Evolutionary conservation across 1,284 basidiomycete genomes (phyloP), one percentile per base, ranked within the genome.

Genomic region (Tylopilus sp.): DNA sequence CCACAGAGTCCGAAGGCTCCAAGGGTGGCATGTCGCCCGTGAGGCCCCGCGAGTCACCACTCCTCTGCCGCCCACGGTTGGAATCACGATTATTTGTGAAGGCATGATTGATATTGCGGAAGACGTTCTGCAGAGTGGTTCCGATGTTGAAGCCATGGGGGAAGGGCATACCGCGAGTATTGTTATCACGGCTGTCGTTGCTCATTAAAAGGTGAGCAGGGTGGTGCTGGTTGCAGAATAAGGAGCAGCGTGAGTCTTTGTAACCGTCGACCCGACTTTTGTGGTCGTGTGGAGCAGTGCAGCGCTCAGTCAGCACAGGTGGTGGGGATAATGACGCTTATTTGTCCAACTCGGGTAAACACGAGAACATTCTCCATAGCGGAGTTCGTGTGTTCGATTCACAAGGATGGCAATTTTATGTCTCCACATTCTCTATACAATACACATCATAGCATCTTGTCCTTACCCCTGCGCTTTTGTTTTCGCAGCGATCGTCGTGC

Each of bases 401-500:
- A 48, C 46, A 0, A 18, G 28, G 15, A 13, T 11, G 13, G 9
- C 60, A 25, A 16, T 28, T 47, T 30, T 38, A 38, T 7, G 2
- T 18, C 25, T 16, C 28, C 3, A 26, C 41, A 15, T 18, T 31
- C 1, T 30, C 37, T 1, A 30, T 3, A 36, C 21, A 33, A 11
- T 25, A 26, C 39, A 23, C 12, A 49, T 65, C 46, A 71, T 33
- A 53, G 11, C 23, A 63, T 26, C 60, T 73, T 76, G 19, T 47
- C 52, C 55, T 67, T 72, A 36, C 58, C 36, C 44, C 53, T 73
- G 55, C 65, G 67, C 55, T 40, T 54, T 26, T 73, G 71, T 59
- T 63, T 76, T 38, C 71, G 69, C 53, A 79, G 58, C 55, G 77
- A 80, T 48, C 65, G 71, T 56, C 76, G 70, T 21, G 67, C 69